Evolutionary conservation across 306 rosid genomes (phyloP).

Genomic region (Quercus rubra): DNA sequence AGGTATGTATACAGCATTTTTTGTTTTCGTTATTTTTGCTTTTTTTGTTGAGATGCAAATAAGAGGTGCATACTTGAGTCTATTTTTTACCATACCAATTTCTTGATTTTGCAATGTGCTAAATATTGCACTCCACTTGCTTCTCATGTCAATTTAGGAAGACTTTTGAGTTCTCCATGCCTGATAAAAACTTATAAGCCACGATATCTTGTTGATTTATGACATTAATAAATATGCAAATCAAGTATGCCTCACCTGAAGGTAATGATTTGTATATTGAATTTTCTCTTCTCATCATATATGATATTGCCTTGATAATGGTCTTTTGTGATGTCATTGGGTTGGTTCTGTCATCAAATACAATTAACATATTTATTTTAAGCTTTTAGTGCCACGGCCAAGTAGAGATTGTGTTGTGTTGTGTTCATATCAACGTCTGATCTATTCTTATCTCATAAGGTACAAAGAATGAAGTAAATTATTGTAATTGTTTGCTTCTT

Average conservation of each 20-base stretch:
- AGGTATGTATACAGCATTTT: slow-evolving; percentile 36
- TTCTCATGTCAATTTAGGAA: not conserved
- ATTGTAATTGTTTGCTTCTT: not conserved
- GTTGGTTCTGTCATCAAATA: not conserved
- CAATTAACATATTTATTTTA: not conserved
- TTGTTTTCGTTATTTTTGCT: not conserved
- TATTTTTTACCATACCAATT: not conserved
- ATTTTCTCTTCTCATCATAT: not conserved
- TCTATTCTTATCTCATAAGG: not conserved
- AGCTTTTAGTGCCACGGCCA: not conserved
- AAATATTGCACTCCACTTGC: not conserved
- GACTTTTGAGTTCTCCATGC: not conserved
- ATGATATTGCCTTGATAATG: not conserved
- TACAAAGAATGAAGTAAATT: not conserved
- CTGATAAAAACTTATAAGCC: not conserved
- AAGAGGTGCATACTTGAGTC: not conserved
- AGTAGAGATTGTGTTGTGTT: not conserved
- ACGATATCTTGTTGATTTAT: not conserved
- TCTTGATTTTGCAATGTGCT: not conserved
- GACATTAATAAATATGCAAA: not conserved
- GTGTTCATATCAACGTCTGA: not conserved
- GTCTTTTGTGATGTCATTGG: not conserved
- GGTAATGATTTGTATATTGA: not conserved
- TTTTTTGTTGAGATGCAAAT: not conserved
- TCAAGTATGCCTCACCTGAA: not conserved